These are phyloP conservation scores for Claviceps fusiformis DNA, from an alignment of 2,329 filamentous ascomycete species.

Conservation along the genomic window DNA sequence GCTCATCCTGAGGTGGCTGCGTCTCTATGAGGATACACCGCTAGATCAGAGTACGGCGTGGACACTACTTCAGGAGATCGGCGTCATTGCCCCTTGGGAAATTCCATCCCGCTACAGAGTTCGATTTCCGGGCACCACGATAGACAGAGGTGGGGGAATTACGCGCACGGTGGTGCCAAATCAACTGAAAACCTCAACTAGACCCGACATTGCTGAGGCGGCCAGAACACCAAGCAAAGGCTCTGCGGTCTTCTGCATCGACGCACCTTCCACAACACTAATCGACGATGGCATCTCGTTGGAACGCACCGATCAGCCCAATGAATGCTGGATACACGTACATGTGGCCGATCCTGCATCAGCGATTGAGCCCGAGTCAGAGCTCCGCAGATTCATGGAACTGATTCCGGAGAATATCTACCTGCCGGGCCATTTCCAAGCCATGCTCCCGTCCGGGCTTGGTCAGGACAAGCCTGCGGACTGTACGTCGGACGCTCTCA, in stretches of 20 bases:
- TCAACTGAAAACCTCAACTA: slow-evolving; percentile 19
- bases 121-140: slow-evolving; percentile 35
- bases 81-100: slow-evolving; percentile 58
- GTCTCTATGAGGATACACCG: slow-evolving; percentile 39
- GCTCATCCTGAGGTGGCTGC: slow-evolving; percentile 46
- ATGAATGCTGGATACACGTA: slow-evolving; percentile 61
- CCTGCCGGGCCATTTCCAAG: slow-evolving; percentile 40
- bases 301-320: slow-evolving; percentile 37
- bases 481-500: slow-evolving; percentile 23
- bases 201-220: slow-evolving; percentile 30
- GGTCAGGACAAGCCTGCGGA: slow-evolving; percentile 16
- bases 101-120: slow-evolving; percentile 49
- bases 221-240: slow-evolving; percentile 44
- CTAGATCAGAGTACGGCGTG: slow-evolving; percentile 34
- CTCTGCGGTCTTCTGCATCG: slow-evolving; percentile 59
- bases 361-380: slow-evolving; percentile 44
- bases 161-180: slow-evolving; percentile 18
- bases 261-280: slow-evolving; percentile 50
- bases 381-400: slow-evolving; percentile 46
- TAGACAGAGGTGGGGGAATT: slow-evolving; percentile 30
- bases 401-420: slow-evolving; percentile 47
- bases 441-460: slow-evolving; percentile 39
- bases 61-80: slow-evolving; percentile 64
- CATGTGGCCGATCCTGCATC: slow-evolving; percentile 71
- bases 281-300: slow-evolving; percentile 72